A percentile compares a stretch with the other conserved stretches of the same genome.
These are phyloP conservation scores for Rugonectria rugulosa DNA, from an alignment of 2,329 filamentous ascomycete genomes.

Conservation along the genomic window DNA sequence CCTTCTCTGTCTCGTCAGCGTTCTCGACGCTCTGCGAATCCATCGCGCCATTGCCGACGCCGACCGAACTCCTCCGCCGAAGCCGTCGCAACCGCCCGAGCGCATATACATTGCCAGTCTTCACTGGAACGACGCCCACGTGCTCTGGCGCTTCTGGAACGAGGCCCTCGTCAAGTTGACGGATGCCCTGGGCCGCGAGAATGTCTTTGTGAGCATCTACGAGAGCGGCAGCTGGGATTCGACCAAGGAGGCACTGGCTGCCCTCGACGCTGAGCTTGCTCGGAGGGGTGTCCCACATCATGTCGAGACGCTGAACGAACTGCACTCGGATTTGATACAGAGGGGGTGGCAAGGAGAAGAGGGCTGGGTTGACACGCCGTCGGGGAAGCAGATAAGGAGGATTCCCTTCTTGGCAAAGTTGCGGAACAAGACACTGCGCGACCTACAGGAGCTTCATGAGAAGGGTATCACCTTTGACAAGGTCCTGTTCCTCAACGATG, in stretches of 20 bases:
- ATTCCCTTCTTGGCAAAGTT: slow-evolving; percentile 73
- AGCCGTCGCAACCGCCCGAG: slow-evolving; percentile 42
- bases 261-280: slow-evolving; percentile 63
- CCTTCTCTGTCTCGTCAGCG: slow-evolving; percentile 45
- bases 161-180: slow-evolving; percentile 65
- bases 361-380: slow-evolving; percentile 71
- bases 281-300: slow-evolving; percentile 59
- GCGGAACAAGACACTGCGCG: slow-evolving; percentile 69
- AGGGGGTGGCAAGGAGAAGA: slow-evolving; percentile 50
- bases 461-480: slow-evolving; percentile 63
- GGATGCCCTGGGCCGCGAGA: slow-evolving; percentile 64
- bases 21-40: slow-evolving; percentile 51
- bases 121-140: slow-evolving; percentile 71
- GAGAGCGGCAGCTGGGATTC: slow-evolving; percentile 76
- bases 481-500: slow-evolving; percentile 69
- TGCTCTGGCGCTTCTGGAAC: slow-evolving; percentile 70
- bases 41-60: slow-evolving; percentile 43
- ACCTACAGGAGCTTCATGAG: slow-evolving; percentile 59
- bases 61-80: slow-evolving; percentile 33
- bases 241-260: slow-evolving; percentile 66
- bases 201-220: slow-evolving; percentile 72
- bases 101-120: slow-evolving; percentile 73
- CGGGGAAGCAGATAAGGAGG: slow-evolving; percentile 64
- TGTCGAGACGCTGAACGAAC: slow-evolving; percentile 65
- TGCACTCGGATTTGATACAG: slow-evolving; percentile 64